Evolutionary conservation across 169 alveolate species (phyloP).

Genomic region (Amoebophrya sp.): DNA sequence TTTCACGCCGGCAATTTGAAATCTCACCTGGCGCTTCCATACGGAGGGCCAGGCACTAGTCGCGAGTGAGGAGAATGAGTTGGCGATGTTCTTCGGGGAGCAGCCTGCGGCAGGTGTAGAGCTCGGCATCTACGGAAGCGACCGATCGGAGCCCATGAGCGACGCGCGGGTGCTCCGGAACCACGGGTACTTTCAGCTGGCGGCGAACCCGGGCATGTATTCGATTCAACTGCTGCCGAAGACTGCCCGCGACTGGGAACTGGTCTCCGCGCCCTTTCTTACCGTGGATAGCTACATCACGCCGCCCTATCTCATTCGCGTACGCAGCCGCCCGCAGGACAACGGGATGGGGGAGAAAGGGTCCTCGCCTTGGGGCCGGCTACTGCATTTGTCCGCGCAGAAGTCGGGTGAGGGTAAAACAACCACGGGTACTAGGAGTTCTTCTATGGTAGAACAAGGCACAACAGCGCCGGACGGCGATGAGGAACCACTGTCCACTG

Average conservation of each 20-base stretch:
- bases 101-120: not conserved
- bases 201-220: not conserved
- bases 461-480: too few species aligned
- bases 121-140: not conserved
- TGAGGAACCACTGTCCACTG: too few species aligned
- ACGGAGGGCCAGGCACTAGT: not conserved
- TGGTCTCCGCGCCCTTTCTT: not conserved
- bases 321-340: too few species aligned
- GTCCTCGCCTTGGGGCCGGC: too few species aligned
- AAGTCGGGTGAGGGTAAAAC: too few species aligned
- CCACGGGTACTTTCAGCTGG: not conserved
- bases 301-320: not conserved
- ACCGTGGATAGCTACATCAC: conserved; percentile 5
- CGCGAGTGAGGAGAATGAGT: not conserved
- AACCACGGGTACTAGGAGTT: too few species aligned
- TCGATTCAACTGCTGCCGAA: not conserved
- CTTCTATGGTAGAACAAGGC: too few species aligned
- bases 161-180: not conserved
- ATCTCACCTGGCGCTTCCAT: too few species aligned
- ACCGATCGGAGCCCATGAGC: not conserved
- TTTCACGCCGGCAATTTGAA: too few species aligned
- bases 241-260: not conserved
- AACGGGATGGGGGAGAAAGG: too few species aligned
- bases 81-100: not conserved
- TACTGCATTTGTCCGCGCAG: too few species aligned